A percentile compares a stretch with the other conserved stretches of the same genome.
phyloP scores from a whole-genome alignment of 768 basidiomycete genomes.

The Amyloporia xantha region DNA sequence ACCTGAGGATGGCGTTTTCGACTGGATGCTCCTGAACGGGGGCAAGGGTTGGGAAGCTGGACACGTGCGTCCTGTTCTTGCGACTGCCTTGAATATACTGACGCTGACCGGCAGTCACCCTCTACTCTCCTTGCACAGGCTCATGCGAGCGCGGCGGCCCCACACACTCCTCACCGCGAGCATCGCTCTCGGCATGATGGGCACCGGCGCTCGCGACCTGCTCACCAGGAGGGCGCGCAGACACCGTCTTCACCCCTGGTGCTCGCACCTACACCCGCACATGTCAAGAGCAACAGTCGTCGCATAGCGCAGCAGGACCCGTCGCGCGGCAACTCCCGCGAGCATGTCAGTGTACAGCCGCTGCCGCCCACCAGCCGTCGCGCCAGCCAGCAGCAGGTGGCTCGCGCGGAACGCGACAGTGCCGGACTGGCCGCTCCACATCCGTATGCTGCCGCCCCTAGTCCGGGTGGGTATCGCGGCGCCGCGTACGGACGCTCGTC shows the following conservation, averaged over 20 bases:
- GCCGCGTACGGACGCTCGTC: constrained; percentile 48
- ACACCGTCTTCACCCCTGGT: constrained; percentile 55
- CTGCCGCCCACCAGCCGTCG: constrained; percentile 62
- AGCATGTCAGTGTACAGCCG: constrained; percentile 54
- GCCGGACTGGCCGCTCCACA: constrained; percentile 50
- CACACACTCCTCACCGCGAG: constrained; percentile 52
- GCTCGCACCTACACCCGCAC: constrained; percentile 57
- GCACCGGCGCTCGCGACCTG: constrained; percentile 50
- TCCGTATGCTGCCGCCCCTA: constrained; percentile 66
- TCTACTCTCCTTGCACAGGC: constrained; percentile 41
- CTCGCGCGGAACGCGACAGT: constrained; percentile 24
- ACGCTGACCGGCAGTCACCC: constrained; percentile 29
- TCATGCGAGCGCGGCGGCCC: constrained; percentile 48
- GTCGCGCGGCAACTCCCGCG: constrained; percentile 43
- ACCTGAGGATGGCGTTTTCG: constrained; percentile 85
- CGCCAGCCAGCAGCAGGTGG: constrained; percentile 51
- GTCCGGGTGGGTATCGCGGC: constrained; percentile 48
- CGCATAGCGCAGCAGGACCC: constrained; percentile 39
- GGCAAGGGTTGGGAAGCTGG: constrained; percentile 96
- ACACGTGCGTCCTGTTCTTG: constrained; percentile 55
- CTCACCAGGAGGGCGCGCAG: constrained; percentile 40
- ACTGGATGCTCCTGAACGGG: constrained; percentile 93
- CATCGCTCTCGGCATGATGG: constrained; percentile 40
- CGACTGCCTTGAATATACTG: neutral
- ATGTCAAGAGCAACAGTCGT: constrained; percentile 53